Evolutionary conservation across 345 rosid genomes (phyloP).

Genomic region (Aethionema arabicum): DNA sequence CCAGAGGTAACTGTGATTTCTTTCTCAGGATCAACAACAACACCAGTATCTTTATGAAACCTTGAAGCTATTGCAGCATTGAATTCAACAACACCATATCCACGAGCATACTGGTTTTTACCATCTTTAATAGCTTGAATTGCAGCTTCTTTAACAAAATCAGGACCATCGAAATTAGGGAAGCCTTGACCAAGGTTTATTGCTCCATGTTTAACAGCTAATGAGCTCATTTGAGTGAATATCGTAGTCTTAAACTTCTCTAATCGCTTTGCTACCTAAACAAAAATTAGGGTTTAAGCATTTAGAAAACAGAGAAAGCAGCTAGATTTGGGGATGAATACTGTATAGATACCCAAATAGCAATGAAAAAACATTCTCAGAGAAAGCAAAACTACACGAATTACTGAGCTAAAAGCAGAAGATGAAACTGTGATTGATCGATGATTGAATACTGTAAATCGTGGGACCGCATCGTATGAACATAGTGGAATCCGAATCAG

Average conservation of each 20-base stretch:
- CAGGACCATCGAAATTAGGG: slow-evolving; percentile 96
- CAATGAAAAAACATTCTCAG: no score
- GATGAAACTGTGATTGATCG: slow-evolving; percentile 18
- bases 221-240: slow-evolving; percentile 88
- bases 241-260: slow-evolving; percentile 97
- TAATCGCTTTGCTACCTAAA: slow-evolving; percentile 76
- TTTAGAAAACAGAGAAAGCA: slow-evolving; percentile 2
- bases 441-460: not conserved
- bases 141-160: slow-evolving; percentile 91
- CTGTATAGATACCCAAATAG: not conserved
- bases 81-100: slow-evolving; percentile 67
- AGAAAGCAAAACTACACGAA: not conserved
- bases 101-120: slow-evolving; percentile 96
- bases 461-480: slow-evolving; percentile 27
- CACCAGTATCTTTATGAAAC: slow-evolving; percentile 72
- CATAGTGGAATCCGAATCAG: slow-evolving; percentile 31
- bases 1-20: slow-evolving; percentile 93
- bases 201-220: slow-evolving; percentile 83
- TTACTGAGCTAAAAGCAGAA: slow-evolving; percentile 12
- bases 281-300: not conserved
- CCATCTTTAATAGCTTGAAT: slow-evolving; percentile 87
- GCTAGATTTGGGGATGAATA: not conserved
- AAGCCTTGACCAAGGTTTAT: slow-evolving; percentile 95
- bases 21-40: slow-evolving; percentile 77
- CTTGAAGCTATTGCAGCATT: slow-evolving; percentile 67